These are phyloP conservation scores for Neonectria sp. DNA, from an alignment of 2,329 filamentous ascomycete species.

Conservation along the genomic window DNA sequence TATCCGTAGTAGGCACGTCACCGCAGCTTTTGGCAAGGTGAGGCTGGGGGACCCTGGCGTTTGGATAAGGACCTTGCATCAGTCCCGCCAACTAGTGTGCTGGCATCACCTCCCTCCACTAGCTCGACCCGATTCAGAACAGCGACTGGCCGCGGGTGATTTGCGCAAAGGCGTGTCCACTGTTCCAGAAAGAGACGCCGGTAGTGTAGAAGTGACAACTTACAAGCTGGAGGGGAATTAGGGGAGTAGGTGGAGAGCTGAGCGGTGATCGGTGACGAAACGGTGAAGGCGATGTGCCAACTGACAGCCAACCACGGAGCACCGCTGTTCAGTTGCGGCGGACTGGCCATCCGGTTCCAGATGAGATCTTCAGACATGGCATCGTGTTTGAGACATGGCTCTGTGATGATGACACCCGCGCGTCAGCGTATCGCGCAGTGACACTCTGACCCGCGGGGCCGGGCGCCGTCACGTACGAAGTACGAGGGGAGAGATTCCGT, in stretches of 20 bases:
- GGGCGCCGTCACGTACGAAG: constrained; percentile 35
- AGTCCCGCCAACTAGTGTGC: constrained; percentile 33
- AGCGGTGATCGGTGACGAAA: constrained; percentile 35
- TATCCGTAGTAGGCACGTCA: constrained; percentile 13
- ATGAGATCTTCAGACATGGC: constrained; percentile 24
- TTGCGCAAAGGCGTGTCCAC: constrained; percentile 22
- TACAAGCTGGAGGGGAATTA: constrained; percentile 37
- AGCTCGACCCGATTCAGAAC: constrained; percentile 25
- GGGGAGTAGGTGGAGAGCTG: constrained; percentile 19
- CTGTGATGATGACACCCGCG: constrained; percentile 29
- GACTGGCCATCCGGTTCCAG: constrained; percentile 24
- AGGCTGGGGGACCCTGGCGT: constrained; percentile 31
- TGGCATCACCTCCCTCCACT: constrained; percentile 33
- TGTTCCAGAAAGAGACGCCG: constrained; percentile 33
- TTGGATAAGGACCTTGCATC: constrained; percentile 26
- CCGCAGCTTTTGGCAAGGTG: constrained; percentile 13
- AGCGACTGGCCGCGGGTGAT: constrained; percentile 25
- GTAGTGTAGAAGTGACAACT: constrained; percentile 31
- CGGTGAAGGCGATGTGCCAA: constrained; percentile 15
- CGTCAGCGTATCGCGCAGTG: constrained; percentile 24
- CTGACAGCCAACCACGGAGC: constrained; percentile 27
- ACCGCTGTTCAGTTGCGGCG: constrained; percentile 31
- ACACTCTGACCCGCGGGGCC: constrained; percentile 33
- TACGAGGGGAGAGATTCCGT: constrained; percentile 6
- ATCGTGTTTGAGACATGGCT: constrained; percentile 40